phyloP scores from a whole-genome alignment of 371 early-diverging fungal genomes.

The Zychaea mexicana region DNA sequence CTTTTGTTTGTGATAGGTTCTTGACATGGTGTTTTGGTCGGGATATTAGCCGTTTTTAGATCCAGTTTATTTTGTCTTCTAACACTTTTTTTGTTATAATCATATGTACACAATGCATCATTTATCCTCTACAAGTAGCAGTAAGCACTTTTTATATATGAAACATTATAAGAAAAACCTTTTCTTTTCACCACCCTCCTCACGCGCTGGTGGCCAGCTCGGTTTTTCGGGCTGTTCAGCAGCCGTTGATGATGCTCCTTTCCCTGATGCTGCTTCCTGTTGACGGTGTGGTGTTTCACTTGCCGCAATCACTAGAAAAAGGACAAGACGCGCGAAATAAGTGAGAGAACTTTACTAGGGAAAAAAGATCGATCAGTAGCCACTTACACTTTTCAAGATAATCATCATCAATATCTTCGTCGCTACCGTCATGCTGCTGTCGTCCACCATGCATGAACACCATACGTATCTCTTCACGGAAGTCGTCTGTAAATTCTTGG shows the following conservation, averaged over 20 bases:
- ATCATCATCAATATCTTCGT: constrained; percentile 30
- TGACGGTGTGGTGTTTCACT: constrained; percentile 5
- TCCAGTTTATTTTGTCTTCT: not conserved
- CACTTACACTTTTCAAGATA: constrained; percentile 41
- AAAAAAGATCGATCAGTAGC: not conserved
- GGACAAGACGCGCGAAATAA: not conserved
- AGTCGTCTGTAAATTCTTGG: constrained; percentile 28
- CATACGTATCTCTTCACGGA: constrained; percentile 44
- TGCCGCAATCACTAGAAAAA: constrained; percentile 23
- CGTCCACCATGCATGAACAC: constrained; percentile 29
- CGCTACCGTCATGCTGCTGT: not conserved
- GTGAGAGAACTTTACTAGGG: not conserved
- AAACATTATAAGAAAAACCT: constrained; percentile 1
- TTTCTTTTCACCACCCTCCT: constrained; percentile 6
- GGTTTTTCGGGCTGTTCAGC: not conserved
- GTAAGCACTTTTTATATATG: not conserved
- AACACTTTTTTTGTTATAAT: not conserved
- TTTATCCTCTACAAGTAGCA: not conserved
- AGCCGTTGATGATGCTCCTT: too few species aligned
- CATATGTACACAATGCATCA: too few species aligned
- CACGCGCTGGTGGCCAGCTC: not conserved
- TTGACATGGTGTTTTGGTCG: constrained; percentile 65
- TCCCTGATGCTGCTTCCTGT: not conserved
- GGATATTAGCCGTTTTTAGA: constrained; percentile 27
- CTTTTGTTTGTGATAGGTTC: not conserved